phyloP scores from a whole-genome alignment of 192 early-diverging fungal genomes.

The Coemansia biformis region DNA sequence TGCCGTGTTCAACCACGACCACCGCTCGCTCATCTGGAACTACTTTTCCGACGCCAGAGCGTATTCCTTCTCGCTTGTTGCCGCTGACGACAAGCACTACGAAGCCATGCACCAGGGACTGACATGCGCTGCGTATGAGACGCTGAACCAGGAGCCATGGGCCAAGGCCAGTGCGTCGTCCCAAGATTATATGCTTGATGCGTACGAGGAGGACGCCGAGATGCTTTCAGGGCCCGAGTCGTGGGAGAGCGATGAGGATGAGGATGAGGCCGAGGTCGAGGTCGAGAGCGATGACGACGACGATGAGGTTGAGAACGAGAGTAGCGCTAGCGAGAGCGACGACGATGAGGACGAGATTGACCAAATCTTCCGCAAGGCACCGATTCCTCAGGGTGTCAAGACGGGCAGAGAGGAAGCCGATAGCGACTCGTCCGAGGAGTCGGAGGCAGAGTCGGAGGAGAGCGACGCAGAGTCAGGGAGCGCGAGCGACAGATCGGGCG shows the following conservation, averaged over 20 bases:
- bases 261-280: slow-evolving; percentile 3
- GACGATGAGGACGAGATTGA: slow-evolving; percentile 24
- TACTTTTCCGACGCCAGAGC: slow-evolving; percentile 57
- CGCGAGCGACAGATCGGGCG: slow-evolving; percentile 12
- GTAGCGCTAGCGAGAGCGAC: background rate
- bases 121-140: slow-evolving; percentile 73
- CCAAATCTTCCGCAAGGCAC: slow-evolving; percentile 17
- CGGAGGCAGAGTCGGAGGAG: slow-evolving; percentile 30
- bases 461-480: slow-evolving; percentile 39
- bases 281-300: slow-evolving; percentile 5
- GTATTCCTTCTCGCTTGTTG: slow-evolving; percentile 73
- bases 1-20: slow-evolving; percentile 65
- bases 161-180: slow-evolving; percentile 60
- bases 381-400: slow-evolving; percentile 29
- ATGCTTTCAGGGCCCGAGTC: slow-evolving; percentile 24
- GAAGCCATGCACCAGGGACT: slow-evolving; percentile 62
- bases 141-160: slow-evolving; percentile 59
- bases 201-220: slow-evolving; percentile 64
- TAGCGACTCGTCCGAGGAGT: slow-evolving; percentile 4
- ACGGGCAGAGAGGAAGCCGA: slow-evolving; percentile 9
- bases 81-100: slow-evolving; percentile 49
- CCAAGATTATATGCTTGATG: slow-evolving; percentile 68
- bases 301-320: background rate
- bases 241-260: slow-evolving; percentile 33
- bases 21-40: slow-evolving; percentile 77